Conservation (phyloP, 2,329 filamentous ascomycete species). For the Beauveria australis region DNA sequence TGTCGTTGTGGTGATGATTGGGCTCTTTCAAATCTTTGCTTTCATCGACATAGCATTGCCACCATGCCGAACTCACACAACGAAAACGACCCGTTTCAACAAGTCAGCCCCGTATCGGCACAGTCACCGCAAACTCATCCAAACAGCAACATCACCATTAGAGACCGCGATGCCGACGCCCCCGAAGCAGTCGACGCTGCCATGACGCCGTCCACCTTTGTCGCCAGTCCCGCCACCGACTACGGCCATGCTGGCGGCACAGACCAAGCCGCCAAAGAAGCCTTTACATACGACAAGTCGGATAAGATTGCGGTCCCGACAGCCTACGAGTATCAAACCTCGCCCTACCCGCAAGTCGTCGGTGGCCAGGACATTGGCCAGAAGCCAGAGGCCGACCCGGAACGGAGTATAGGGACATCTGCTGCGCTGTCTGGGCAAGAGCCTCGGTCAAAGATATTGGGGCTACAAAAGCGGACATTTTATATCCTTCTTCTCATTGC, state of each 20-base stretch:
- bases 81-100: not conserved
- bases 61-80: not conserved
- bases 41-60: not conserved
- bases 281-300: not conserved
- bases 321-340: not conserved
- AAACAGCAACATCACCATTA: too few species aligned
- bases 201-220: not conserved
- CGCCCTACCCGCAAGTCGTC: not conserved
- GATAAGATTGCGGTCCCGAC: not conserved
- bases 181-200: not conserved
- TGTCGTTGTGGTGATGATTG: too few species aligned
- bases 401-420: not conserved
- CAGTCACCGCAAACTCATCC: not conserved
- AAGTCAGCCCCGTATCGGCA: not conserved
- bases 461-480: conserved; percentile 1
- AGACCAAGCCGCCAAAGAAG: not conserved
- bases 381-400: not conserved
- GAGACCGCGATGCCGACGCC: not conserved
- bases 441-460: not conserved
- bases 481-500: conserved; percentile 3
- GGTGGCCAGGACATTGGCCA: not conserved
- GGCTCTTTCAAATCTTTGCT: not conserved
- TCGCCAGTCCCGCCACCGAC: not conserved
- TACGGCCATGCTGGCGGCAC: not conserved
- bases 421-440: not conserved